Percentiles rank a stretch among this genome's conserved stretches.
phyloP scores from a whole-genome alignment of 139 green algal genomes.

The Chlamydomonas sphaeroides region DNA sequence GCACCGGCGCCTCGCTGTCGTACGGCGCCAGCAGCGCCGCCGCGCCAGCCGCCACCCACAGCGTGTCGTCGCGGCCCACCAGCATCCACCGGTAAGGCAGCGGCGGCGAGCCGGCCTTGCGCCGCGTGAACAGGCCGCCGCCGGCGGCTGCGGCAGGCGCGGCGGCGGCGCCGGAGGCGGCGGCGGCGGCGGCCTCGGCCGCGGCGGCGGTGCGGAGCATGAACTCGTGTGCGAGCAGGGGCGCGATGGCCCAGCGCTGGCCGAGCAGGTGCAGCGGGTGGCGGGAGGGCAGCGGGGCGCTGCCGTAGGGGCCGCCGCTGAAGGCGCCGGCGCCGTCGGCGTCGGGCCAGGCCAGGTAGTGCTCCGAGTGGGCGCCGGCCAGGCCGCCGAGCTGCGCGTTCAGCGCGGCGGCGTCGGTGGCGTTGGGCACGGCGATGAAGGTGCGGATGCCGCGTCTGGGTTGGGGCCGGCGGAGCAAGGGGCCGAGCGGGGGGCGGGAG shows the following conservation, averaged over 20 bases:
- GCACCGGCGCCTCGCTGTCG: neutral
- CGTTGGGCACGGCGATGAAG: neutral
- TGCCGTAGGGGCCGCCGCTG: neutral
- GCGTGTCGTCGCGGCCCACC: slow-evolving; percentile 32
- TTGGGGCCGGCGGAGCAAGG: too few species aligned
- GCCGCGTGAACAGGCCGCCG: too few species aligned
- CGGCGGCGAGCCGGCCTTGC: neutral
- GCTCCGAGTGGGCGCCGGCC: neutral
- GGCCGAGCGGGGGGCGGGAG: too few species aligned
- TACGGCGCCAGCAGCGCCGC: neutral
- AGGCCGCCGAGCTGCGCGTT: neutral
- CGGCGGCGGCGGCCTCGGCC: neutral
- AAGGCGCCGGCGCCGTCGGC: neutral
- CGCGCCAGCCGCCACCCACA: neutral
- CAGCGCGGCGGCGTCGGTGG: neutral
- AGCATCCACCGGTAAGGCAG: slow-evolving; percentile 39
- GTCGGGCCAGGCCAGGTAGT: slow-evolving; percentile 6
- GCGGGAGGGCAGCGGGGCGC: neutral
- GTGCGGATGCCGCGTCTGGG: slow-evolving; percentile 28
- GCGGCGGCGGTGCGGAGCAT: neutral
- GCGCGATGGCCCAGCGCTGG: slow-evolving; percentile 13
- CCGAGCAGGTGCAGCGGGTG: slow-evolving; percentile 4
- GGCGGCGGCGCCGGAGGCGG: neutral
- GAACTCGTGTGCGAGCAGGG: neutral
- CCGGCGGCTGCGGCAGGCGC: too few species aligned